Conservation (phyloP, 2,329 filamentous ascomycete species). For the Plectosphaerella cucumerina region DNA sequence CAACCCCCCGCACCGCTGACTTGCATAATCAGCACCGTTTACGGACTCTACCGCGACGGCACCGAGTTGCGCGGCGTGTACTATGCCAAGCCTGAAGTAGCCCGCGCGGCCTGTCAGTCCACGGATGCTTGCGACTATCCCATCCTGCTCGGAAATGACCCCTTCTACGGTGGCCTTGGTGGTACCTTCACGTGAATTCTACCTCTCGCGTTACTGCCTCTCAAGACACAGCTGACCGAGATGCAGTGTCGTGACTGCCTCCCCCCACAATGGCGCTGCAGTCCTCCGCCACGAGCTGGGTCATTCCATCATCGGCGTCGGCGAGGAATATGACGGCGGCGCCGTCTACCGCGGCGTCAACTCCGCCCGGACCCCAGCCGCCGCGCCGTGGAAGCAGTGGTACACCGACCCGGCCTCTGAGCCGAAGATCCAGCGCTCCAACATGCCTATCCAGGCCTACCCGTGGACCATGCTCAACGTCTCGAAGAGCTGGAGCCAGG, state of each 20-base stretch:
- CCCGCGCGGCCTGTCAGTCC: slow-evolving; percentile 22
- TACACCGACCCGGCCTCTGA: slow-evolving; percentile 19
- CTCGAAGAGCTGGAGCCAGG: slow-evolving; percentile 17
- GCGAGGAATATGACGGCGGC: slow-evolving; percentile 25
- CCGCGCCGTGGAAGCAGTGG: slow-evolving; percentile 22
- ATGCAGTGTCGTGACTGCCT: slow-evolving; percentile 20
- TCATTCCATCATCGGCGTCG: slow-evolving; percentile 24
- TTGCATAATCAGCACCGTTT: slow-evolving; percentile 19
- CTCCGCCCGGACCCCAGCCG: slow-evolving; percentile 13
- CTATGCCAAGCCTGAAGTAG: slow-evolving; percentile 24
- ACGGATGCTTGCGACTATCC: slow-evolving; percentile 24
- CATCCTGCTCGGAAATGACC: slow-evolving; percentile 25
- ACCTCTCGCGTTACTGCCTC: neutral
- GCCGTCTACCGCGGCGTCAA: slow-evolving; percentile 21
- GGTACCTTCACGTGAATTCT: slow-evolving; percentile 22
- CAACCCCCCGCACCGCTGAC: neutral
- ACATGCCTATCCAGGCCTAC: slow-evolving; percentile 26
- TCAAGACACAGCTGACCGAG: neutral
- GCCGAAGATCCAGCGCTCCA: slow-evolving; percentile 20
- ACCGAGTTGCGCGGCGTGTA: slow-evolving; percentile 26
- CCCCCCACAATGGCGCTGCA: slow-evolving; percentile 19
- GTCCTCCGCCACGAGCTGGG: slow-evolving; percentile 24
- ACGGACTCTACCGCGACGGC: slow-evolving; percentile 23
- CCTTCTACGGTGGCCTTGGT: slow-evolving; percentile 22
- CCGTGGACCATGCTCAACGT: slow-evolving; percentile 25